Conservation (phyloP, 257 asterid genomes). For the Solanum dulcamara region DNA sequence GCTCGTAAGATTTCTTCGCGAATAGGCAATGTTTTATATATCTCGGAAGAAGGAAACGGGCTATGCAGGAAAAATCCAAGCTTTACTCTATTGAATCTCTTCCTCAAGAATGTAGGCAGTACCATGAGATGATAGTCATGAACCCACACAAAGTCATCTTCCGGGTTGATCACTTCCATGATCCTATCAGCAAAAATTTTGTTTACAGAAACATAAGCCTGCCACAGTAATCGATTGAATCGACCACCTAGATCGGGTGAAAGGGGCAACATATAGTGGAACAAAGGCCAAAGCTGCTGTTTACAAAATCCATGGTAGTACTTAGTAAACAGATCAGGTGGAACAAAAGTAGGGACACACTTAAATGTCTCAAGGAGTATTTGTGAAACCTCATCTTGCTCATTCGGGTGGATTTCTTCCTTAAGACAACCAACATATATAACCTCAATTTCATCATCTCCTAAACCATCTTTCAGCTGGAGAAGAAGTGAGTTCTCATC, state of each 20-base stretch:
- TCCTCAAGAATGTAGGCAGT: conserved; percentile 77
- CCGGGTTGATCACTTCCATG: conserved; percentile 89
- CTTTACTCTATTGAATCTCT: conserved; percentile 76
- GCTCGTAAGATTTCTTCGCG: conserved; percentile 74
- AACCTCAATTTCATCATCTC: conserved; percentile 60
- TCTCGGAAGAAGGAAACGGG: conserved; percentile 80
- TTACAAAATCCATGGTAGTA: conserved; percentile 84
- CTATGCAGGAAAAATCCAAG: conserved; percentile 84
- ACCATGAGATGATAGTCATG: conserved; percentile 88
- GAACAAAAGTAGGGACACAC: conserved; percentile 76
- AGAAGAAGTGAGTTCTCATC: conserved; percentile 70
- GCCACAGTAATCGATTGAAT: conserved; percentile 68
- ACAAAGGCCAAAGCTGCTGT: conserved; percentile 80
- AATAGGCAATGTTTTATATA: conserved; percentile 68
- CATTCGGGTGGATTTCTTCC: conserved; percentile 75
- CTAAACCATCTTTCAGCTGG: conserved; percentile 66
- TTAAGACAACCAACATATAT: conserved; percentile 80
- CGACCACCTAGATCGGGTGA: conserved; percentile 86
- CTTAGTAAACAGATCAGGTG: conserved; percentile 51
- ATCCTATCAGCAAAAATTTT: conserved; percentile 82
- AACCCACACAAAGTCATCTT: conserved; percentile 81
- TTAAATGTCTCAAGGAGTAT: conserved; percentile 66
- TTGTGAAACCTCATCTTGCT: conserved; percentile 81
- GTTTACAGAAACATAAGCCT: conserved; percentile 82
- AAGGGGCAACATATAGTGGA: conserved; percentile 81